Base-by-base conservation (phyloP, 176 grass and related monocot species). In the Carex kokanica region DNA sequence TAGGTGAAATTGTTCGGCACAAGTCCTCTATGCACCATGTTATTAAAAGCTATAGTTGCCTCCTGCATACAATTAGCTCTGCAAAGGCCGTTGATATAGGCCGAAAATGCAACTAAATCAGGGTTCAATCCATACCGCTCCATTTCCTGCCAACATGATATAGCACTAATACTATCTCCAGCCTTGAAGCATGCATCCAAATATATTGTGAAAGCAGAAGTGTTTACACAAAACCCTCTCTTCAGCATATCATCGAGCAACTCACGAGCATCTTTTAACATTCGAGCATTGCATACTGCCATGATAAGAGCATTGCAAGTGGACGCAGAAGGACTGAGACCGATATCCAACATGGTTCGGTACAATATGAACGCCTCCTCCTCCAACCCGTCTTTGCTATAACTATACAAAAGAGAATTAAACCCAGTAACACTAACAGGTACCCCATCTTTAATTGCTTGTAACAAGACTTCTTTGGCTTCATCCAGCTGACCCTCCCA, bases 1-100 rank as follows among this genome's bases (percentile, higher is more conserved):
- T 93, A 98, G 49, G 86, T 88, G 63, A 98, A 87, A 91, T 98
- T 98, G 65, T 98, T 98, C 0, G 95, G 92, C 21, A 94, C 84
- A 84, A 98, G 65, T 82, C 92, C 92, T 88, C 89, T 93, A 14
- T 69, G 75, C 65, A 27, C 84, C 95, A 98, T 94, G 64, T 91
- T 81, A 79, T 79, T 4, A 83, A 98, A 98, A 83, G 81, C 90
- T 18, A 82, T 32, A 74, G 60, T 71, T 68, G 92, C 95, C 74
- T 94, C 92, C n/a, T 94, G 40, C 51, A 91, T 60, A 8, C 73
- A 88, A 86, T 88, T 86, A 70, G 84, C 80, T 82, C 87, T 87
- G 63, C 92, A 94, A 32, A 98, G 87, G 32, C 95, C 95, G 71
- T 88, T 90, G 78, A 94, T 74, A 82, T 93, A 98, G 43, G 95